Conservation (phyloP, 257 asterid genomes). For the Solanum okadae region DNA sequence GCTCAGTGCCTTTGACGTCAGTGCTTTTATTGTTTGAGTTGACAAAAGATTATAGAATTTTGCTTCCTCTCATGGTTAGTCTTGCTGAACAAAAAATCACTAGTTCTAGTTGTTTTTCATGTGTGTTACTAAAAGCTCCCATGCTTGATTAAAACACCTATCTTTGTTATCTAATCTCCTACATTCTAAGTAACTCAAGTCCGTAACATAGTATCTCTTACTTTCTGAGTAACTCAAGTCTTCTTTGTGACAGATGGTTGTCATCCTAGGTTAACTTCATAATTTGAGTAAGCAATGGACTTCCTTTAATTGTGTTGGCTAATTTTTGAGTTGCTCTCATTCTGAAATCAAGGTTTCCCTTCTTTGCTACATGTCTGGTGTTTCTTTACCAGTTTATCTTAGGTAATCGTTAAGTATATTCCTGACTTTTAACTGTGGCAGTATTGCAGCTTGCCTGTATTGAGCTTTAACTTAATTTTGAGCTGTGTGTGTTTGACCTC, state of each 20-base stretch:
- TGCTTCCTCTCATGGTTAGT: constrained; percentile 95
- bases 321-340: neutral
- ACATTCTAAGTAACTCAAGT: neutral
- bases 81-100: neutral
- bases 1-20: constrained; percentile 96
- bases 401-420: neutral
- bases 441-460: neutral
- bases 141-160: neutral
- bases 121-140: neutral
- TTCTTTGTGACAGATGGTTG: neutral
- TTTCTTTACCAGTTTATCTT: neutral
- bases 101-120: neutral
- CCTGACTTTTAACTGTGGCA: neutral
- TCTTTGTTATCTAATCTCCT: neutral
- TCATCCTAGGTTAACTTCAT: neutral
- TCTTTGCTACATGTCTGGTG: neutral
- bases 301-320: neutral
- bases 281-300: neutral
- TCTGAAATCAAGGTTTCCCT: neutral
- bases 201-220: neutral
- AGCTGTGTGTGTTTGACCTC: neutral
- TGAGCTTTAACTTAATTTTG: neutral
- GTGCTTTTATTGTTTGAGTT: constrained; percentile 91
- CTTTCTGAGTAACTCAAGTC: neutral
- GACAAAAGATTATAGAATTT: constrained; percentile 88